Evolutionary conservation across 164 flowering plant genomes (phyloP), one percentile per base, ranked within the genome.

Genomic region (Dillenia suffruticosa): DNA sequence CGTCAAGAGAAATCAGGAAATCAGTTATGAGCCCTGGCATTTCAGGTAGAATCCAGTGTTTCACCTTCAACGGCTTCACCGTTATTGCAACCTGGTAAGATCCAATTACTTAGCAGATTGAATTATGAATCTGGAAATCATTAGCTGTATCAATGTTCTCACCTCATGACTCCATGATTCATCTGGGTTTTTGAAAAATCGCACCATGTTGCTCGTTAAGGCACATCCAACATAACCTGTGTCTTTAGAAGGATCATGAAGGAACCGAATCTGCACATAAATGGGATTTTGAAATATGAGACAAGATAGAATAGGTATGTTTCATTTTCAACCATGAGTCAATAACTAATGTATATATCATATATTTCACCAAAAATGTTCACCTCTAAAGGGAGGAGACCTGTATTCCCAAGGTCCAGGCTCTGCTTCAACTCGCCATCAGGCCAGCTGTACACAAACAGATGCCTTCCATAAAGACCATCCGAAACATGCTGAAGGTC

Each of bases 11-110:
- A 45, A 94, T 85, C 68, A 94, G 81, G 67, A 94, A 89, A 72
- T 94, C 99, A 22, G 99, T 91, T 57, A 94, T 92, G 22, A 94
- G 94, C 16, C 96, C 96, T 3, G 99, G 97, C 96, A 94, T 89
- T 68, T 91, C 88, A 6, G 99, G 92, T 44, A 94, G 89, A 66
- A 94, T 87, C 99, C 99, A 94, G 69, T 92, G 91, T 68, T 82
- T 77, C 64, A 94, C 99, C 72, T 86, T 94, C 77, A 92, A 45
- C 56, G 99, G 85, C 56, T 86, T 73, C 68, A 89, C 97, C 3
- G 92, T 80, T 57, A 83, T 80, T 16, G 84, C 82, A 56, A 89
- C 81, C 98, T 93, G 81, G 51, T 68, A 45, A 63, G 6, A 51
- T 44, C 9, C 16, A 2, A 26, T 26, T 26, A 26, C 5, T 26